Percentiles rank a stretch among this genome's conserved stretches.
These are phyloP conservation scores for Nemania abortiva DNA, from an alignment of 2,329 filamentous ascomycete species.

Conservation along the genomic window DNA sequence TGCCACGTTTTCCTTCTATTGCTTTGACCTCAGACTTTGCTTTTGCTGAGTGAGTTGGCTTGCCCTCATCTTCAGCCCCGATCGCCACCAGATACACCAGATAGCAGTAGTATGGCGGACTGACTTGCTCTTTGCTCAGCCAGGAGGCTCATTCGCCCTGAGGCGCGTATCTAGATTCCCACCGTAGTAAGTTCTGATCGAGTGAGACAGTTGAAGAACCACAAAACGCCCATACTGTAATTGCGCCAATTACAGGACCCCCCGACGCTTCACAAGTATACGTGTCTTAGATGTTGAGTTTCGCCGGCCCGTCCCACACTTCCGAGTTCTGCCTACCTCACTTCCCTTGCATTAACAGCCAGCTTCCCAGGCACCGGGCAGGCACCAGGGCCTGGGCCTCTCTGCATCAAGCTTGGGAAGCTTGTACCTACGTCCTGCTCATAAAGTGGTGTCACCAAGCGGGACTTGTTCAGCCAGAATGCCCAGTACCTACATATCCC, in stretches of 20 bases:
- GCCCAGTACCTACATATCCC: background rate
- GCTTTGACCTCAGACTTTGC: slow-evolving; percentile 23
- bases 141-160: slow-evolving; percentile 35
- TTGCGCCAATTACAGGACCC: slow-evolving; percentile 47
- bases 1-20: slow-evolving; percentile 47
- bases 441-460: background rate
- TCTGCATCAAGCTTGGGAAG: slow-evolving; percentile 6
- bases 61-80: slow-evolving; percentile 14
- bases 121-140: slow-evolving; percentile 32
- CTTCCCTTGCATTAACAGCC: slow-evolving; percentile 40
- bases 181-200: slow-evolving; percentile 39
- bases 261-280: slow-evolving; percentile 40
- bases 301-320: slow-evolving; percentile 40
- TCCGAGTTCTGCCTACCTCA: slow-evolving; percentile 39
- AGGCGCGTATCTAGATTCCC: slow-evolving; percentile 32
- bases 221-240: slow-evolving; percentile 38
- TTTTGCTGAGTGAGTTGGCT: slow-evolving; percentile 30
- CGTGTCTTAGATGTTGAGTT: slow-evolving; percentile 37
- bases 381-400: slow-evolving; percentile 38
- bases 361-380: slow-evolving; percentile 45
- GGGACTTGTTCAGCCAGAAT: background rate
- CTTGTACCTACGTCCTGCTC: background rate
- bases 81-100: slow-evolving; percentile 22
- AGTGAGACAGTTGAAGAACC: slow-evolving; percentile 26
- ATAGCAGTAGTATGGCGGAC: slow-evolving; percentile 32